Evolutionary conservation across 345 rosid genomes (phyloP).

Genomic region (Eucalyptus paniculata): DNA sequence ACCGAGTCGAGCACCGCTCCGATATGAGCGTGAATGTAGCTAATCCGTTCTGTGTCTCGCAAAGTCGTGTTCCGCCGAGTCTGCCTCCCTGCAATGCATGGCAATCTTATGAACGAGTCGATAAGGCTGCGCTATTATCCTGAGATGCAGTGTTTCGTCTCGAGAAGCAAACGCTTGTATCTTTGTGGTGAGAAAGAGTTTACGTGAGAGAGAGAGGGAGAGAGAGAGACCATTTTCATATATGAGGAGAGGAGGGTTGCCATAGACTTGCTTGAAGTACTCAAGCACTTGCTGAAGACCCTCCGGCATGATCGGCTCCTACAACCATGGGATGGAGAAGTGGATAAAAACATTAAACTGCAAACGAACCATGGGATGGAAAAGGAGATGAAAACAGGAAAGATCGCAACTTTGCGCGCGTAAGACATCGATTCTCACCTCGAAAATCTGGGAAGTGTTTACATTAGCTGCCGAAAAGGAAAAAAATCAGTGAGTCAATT

Average conservation of each 20-base stretch:
- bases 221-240: slow-evolving; percentile 2
- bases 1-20: background rate
- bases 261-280: slow-evolving; percentile 2
- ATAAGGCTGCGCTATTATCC: background rate
- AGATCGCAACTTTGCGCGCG: background rate
- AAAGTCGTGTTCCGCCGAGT: background rate
- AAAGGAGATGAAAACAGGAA: background rate
- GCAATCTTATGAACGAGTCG: background rate
- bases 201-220: background rate
- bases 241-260: slow-evolving; percentile 4
- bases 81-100: background rate
- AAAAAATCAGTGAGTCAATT: background rate
- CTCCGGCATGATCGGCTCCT: background rate
- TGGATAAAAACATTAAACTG: background rate
- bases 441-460: background rate
- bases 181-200: background rate
- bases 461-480: background rate
- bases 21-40: background rate
- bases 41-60: background rate
- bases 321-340: background rate
- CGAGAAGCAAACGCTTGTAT: background rate
- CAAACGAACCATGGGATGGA: background rate
- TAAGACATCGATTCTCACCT: background rate
- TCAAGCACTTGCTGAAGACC: slow-evolving; percentile 1
- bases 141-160: background rate